Conservation (phyloP, 2,329 filamentous ascomycete species). For the Colletotrichum sp. region DNA sequence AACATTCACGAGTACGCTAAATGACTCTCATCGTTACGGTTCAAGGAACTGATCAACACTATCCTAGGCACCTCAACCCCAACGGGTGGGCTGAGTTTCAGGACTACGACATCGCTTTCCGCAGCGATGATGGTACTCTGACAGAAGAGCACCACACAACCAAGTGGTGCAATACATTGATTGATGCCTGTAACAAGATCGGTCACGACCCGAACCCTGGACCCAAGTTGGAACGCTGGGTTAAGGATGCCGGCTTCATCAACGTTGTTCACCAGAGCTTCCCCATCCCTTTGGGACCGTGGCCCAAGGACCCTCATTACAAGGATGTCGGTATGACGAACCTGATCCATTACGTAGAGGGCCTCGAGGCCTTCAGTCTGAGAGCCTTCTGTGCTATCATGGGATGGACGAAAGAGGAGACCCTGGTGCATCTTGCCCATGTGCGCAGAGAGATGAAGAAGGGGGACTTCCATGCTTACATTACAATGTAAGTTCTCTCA, state of each 20-base stretch:
- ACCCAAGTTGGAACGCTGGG: slow-evolving; percentile 28
- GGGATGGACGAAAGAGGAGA: slow-evolving; percentile 30
- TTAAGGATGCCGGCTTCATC: slow-evolving; percentile 38
- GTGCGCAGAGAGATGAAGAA: slow-evolving; percentile 32
- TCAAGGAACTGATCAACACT: background rate
- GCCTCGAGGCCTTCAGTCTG: slow-evolving; percentile 27
- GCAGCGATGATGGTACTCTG: slow-evolving; percentile 31
- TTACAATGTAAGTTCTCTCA: slow-evolving; percentile 22
- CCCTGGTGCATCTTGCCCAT: slow-evolving; percentile 28
- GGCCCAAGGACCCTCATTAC: background rate
- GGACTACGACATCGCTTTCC: slow-evolving; percentile 27
- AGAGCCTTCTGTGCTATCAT: slow-evolving; percentile 32
- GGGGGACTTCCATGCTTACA: background rate
- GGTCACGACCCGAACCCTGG: slow-evolving; percentile 28
- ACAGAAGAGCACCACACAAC: slow-evolving; percentile 21
- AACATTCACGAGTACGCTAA: slow-evolving; percentile 26
- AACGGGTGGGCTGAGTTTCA: background rate
- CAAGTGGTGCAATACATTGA: slow-evolving; percentile 26
- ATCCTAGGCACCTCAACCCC: slow-evolving; percentile 32
- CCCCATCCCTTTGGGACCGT: background rate
- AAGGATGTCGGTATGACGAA: slow-evolving; percentile 20
- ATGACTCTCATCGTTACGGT: background rate
- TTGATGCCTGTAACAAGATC: slow-evolving; percentile 18
- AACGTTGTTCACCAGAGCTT: slow-evolving; percentile 30
- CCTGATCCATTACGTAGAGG: slow-evolving; percentile 21